These are phyloP conservation scores for Cryoendolithus antarcticus DNA, from an alignment of 2,329 filamentous ascomycete genomes.

Conservation along the genomic window DNA sequence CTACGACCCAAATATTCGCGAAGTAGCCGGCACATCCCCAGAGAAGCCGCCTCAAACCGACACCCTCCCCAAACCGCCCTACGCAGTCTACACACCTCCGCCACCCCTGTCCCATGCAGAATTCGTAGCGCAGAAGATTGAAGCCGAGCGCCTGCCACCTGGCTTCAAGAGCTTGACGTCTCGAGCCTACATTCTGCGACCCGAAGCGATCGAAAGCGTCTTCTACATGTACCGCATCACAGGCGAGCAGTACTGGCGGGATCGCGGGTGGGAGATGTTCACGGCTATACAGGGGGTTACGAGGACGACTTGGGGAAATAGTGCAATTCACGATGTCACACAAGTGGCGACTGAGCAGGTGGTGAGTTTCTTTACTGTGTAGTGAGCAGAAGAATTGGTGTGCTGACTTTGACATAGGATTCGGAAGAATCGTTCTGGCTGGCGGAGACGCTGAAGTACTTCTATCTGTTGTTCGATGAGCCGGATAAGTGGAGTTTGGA, in stretches of 20 bases:
- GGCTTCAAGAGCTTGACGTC: conserved; percentile 29
- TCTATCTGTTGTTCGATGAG: conserved; percentile 67
- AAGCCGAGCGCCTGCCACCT: conserved; percentile 27
- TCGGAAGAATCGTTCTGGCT: conserved; percentile 25
- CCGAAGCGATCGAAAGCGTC: conserved; percentile 77
- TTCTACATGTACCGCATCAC: conserved; percentile 89
- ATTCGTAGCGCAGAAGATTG: conserved; percentile 22
- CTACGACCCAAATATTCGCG: too few species aligned
- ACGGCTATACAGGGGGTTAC: conserved; percentile 56
- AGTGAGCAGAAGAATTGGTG: too few species aligned
- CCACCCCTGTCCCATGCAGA: conserved; percentile 19
- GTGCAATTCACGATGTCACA: conserved; percentile 55
- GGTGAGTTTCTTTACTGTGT: conserved; percentile 14
- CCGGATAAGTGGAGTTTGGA: conserved; percentile 55
- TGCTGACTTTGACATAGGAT: conserved; percentile 1
- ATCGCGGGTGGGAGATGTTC: conserved; percentile 83
- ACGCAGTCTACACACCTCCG: conserved; percentile 14
- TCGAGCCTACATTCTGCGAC: conserved; percentile 35
- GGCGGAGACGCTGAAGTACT: conserved; percentile 86
- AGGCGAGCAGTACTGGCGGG: conserved; percentile 60
- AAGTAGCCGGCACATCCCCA: too few species aligned
- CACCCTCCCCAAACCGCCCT: too few species aligned
- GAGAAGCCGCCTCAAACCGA: too few species aligned
- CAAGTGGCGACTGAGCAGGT: conserved; percentile 28
- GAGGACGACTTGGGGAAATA: conserved; percentile 53